Evolutionary conservation across 2,329 filamentous ascomycete genomes (phyloP), one percentile per base, ranked within the genome.

Genomic region (Botrytis tulipae): DNA sequence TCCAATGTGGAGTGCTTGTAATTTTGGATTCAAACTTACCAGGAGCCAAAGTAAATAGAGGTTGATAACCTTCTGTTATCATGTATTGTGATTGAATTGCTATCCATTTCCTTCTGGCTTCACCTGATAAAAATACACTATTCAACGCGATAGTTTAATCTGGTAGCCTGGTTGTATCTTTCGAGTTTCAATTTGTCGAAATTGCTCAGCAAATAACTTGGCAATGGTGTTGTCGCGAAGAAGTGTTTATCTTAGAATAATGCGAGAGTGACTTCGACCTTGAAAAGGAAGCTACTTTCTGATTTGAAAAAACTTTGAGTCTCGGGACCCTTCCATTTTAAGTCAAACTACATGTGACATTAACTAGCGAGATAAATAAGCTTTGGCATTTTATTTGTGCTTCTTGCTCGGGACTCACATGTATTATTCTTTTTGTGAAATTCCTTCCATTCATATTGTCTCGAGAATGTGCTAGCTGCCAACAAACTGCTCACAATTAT

Each of bases 391-490:
- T 16, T 29, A 29, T 54, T 18, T 1, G n/a, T n/a, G 5, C 14
- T 29, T 54, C 25, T 29, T 29, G 5, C n/a, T 54, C n/a, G 1
- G 51, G 6, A 18, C 18, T 16, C 10, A 16, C 5, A 29, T 54
- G 16, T n/a, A 6, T 54, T 16, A 29, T 29, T 54, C 25, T 8
- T 29, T 54, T n/a, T 29, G 1, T 54, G 25, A 29, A 54, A 54
- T 29, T 54, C 25, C 0, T n/a, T 29, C 7, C 14, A n/a, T 0
- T 29, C 18, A 4, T 51, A 10, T 51, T 1, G 0, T 25, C 8
- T 51, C 22, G 22, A 54, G 25, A 54, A 29, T 12, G 2, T 1
- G 16, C 2, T 7, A 5, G 25, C 4, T 16, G 6, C 3, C 25
- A 16, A 16, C 16, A 54, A 3, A 3, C 0, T 29, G 16, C 51